Base-by-base conservation (phyloP, 2,329 filamentous ascomycete genomes). In the Fusarium sp. region DNA sequence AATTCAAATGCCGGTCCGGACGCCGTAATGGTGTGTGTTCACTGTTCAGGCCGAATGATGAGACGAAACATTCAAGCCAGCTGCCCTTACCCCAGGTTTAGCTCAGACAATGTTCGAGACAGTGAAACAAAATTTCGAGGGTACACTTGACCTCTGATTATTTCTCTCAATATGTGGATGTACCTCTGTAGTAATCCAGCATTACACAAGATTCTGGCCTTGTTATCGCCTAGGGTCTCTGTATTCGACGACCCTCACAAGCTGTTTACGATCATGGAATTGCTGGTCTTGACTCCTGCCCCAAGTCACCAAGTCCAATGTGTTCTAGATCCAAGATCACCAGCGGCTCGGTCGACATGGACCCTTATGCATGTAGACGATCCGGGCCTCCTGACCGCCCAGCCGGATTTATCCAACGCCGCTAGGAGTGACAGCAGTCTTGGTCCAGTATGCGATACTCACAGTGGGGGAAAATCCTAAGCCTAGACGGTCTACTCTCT, bases 361-460 rank as follows among this genome's bases (percentile, higher is more conserved):
- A 54, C 51, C 42, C 49, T 46, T 62, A 76, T 76, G 70, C 68
- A 72, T 56, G 55, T 73, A 70, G 38, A 58, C 67, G 61, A 65
- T 62, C 60, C 63, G 68, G 70, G n/a, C 54, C 19, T 59, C 61
- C 51, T 74, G 73, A 76, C 74, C 74, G 74, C 74, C 63, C 60
- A 63, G 38, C 73, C 68, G 66, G 60, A 63, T 69, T 69, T 74
- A 69, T 52, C 73, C 66, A 75, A 60, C 62, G 31, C 41, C 29
- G 41, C 57, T 27, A 52, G 23, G 18, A 21, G 15, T 54, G 23
- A 54, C 25, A 29, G 19, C 15, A 39, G 8, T 14, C 25, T 27
- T 18, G 14, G 33, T 14, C 14, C 7, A 27, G 19, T 35, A 27
- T 38, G 10, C 15, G 33, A 54, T 18, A 12, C 12, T 27, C 25